Percentiles rank a stretch among this genome's conserved stretches.
phyloP scores from a whole-genome alignment of 345 rosid species.

The Noccaea bulbosa region DNA sequence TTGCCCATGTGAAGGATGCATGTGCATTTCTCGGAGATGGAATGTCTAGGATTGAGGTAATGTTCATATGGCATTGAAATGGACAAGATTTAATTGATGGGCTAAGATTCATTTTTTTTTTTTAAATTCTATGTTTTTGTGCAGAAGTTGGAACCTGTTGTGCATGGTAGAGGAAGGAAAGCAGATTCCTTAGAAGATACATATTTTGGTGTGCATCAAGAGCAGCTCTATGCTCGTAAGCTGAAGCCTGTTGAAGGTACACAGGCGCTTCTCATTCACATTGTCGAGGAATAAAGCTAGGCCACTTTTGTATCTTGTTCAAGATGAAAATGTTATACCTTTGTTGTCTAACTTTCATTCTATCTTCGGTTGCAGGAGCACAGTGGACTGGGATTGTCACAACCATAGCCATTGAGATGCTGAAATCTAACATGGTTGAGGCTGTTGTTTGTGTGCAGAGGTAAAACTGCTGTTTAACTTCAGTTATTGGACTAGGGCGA shows the following conservation, averaged over 20 bases:
- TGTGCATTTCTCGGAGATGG: constrained; percentile 98
- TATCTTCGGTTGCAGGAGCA: constrained; percentile 62
- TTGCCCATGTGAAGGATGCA: constrained; percentile 92
- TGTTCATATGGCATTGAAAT: constrained; percentile 11
- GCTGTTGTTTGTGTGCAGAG: constrained; percentile 97
- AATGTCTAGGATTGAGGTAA: constrained; percentile 92
- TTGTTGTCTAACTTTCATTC: constrained; percentile 22
- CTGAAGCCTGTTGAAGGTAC: constrained; percentile 81
- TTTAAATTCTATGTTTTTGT: constrained; percentile 7
- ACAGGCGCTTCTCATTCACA: neutral
- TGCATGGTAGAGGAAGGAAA: constrained; percentile 92
- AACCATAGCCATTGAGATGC: constrained; percentile 93
- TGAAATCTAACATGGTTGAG: constrained; percentile 83
- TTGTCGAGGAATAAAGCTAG: neutral
- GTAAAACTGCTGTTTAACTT: constrained; percentile 42
- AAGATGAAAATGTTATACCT: constrained; percentile 4
- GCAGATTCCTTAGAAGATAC: constrained; percentile 73
- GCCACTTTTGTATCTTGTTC: constrained; percentile 17
- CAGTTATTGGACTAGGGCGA: constrained; percentile 5
- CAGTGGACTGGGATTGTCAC: constrained; percentile 99
- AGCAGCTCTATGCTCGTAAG: constrained; percentile 88
- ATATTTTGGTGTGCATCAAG: constrained; percentile 79
- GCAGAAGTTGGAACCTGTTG: constrained; percentile 77
- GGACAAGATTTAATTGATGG: constrained; percentile 16
- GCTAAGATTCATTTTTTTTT: constrained; percentile 16